Conservation (phyloP, 2,329 filamentous ascomycete species). For the Fusarium sp. region DNA sequence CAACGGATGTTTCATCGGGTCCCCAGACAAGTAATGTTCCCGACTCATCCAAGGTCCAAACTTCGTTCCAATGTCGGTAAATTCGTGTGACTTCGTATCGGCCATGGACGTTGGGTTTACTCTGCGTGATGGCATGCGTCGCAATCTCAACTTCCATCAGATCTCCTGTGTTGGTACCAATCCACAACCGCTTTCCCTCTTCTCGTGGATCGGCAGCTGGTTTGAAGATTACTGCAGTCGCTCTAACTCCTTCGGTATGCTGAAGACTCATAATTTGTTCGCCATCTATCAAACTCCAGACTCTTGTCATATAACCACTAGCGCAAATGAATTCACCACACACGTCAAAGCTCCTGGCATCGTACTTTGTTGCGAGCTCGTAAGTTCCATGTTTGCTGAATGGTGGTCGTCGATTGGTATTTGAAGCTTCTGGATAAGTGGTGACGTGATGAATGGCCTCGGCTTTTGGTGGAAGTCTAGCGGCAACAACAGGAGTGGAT, state of each 20-base stretch:
- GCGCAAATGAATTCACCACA: slow-evolving; percentile 90
- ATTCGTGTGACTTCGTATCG: slow-evolving; percentile 86
- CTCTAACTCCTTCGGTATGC: slow-evolving; percentile 86
- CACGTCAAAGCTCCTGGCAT: slow-evolving; percentile 85
- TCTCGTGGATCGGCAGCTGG: slow-evolving; percentile 80
- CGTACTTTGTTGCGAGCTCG: slow-evolving; percentile 86
- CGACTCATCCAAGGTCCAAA: slow-evolving; percentile 94
- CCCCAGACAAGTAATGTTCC: slow-evolving; percentile 90
- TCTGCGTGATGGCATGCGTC: slow-evolving; percentile 75
- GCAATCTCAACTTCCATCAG: slow-evolving; percentile 88
- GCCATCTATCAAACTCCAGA: slow-evolving; percentile 87
- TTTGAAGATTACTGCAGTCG: slow-evolving; percentile 86
- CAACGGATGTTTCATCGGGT: slow-evolving; percentile 76
- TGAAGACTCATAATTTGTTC: slow-evolving; percentile 82
- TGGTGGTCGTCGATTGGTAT: slow-evolving; percentile 85
- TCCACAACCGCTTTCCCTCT: slow-evolving; percentile 86
- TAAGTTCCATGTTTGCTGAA: slow-evolving; percentile 75
- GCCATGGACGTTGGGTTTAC: slow-evolving; percentile 77
- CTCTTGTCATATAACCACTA: slow-evolving; percentile 84
- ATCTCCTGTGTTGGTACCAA: slow-evolving; percentile 89
- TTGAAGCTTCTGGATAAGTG: slow-evolving; percentile 85
- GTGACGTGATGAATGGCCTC: slow-evolving; percentile 64
- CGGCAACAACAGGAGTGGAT: slow-evolving; percentile 30
- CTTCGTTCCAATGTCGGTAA: slow-evolving; percentile 84
- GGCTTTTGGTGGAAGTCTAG: slow-evolving; percentile 41